Evolutionary conservation across 441 rosid species (phyloP).

Genomic region (Syzygium malaccense): DNA sequence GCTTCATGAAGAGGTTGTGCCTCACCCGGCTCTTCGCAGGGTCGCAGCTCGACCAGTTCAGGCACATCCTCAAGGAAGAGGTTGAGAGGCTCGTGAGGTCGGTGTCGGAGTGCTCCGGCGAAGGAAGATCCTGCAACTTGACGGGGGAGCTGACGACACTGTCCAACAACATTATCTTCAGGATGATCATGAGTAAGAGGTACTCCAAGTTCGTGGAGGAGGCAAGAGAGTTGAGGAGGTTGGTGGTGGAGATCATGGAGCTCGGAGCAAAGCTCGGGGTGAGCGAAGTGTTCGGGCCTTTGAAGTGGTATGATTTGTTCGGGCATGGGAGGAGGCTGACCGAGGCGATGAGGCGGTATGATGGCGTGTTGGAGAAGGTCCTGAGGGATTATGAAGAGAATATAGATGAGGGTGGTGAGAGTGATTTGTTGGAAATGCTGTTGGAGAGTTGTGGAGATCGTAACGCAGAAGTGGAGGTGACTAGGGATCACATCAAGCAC

Average conservation of each 20-base stretch:
- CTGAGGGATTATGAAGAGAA: slow-evolving; percentile 8
- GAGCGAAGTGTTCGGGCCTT: slow-evolving; percentile 63
- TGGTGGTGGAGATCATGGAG: slow-evolving; percentile 30
- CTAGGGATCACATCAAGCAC: slow-evolving; percentile 10
- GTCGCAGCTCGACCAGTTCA: slow-evolving; percentile 43
- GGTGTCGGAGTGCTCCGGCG: slow-evolving; percentile 20
- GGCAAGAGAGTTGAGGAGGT: slow-evolving; percentile 29
- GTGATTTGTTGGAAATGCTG: slow-evolving; percentile 10
- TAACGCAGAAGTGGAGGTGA: slow-evolving; percentile 1
- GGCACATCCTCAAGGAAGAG: slow-evolving; percentile 41
- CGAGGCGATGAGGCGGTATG: slow-evolving; percentile 34
- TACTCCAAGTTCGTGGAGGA: slow-evolving; percentile 27
- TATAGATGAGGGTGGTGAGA: background rate
- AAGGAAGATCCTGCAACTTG: slow-evolving; percentile 28
- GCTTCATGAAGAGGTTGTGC: slow-evolving; percentile 63
- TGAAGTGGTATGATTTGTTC: slow-evolving; percentile 46
- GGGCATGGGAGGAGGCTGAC: slow-evolving; percentile 48
- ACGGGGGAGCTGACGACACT: slow-evolving; percentile 18
- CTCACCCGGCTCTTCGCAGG: slow-evolving; percentile 53
- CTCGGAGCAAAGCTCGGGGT: slow-evolving; percentile 46
- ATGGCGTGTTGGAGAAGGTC: slow-evolving; percentile 2
- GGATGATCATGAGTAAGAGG: slow-evolving; percentile 56
- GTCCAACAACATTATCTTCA: slow-evolving; percentile 40
- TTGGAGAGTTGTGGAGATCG: slow-evolving; percentile 7
- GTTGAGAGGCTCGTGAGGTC: slow-evolving; percentile 34